Evolutionary conservation across 2,329 filamentous ascomycete genomes (phyloP), one percentile per base, ranked within the genome.

Genomic region (Geosmithia putterillii): DNA sequence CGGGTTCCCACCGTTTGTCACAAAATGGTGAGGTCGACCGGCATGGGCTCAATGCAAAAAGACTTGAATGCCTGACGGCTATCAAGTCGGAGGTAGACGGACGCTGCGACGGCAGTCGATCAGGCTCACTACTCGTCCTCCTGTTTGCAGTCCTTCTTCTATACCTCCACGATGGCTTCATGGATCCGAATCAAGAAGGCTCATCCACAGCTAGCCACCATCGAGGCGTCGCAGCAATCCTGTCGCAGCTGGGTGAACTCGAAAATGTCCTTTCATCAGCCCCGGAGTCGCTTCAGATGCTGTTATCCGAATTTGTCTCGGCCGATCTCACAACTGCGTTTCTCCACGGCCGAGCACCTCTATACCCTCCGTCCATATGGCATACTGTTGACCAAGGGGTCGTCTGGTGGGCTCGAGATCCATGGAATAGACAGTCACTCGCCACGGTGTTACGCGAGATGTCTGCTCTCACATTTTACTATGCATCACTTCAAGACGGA

Each of bases 251-350:
- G 1, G 58, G 58, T 0, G 58, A 57, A 10, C 51, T 60, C 41
- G 46, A 51, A 0, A 12, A 45, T 0, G 55, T 57, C 1, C 19
- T 60, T 2, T 45, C 38, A 1, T 51, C 45, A 3, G 51, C 55
- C 1, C 55, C 54, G 3, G 55, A 59, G 18, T 51, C 58, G 1
- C 46, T 60, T 3, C 56, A 63, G 10, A 53, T 68, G 49, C 61
- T 69, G 39, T 44, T 68, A 7, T 66, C 65, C 0, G 64, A 66
- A 40, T 69, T 68, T 39, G 58, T 59, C 2, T 66, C 65, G 0
- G 61, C 63, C 43, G 65, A 69, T 44, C 53, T 69, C 9, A 67
- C 64, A 1, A 59, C 63, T 9, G 56, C 64, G 1, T 48, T 69
- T 44, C 52, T 68, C 1, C 63, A 60, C 17, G 63, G 62, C 0